Conservation (phyloP, 2,329 filamentous ascomycete species). For the Aspergillus phoenicis region DNA sequence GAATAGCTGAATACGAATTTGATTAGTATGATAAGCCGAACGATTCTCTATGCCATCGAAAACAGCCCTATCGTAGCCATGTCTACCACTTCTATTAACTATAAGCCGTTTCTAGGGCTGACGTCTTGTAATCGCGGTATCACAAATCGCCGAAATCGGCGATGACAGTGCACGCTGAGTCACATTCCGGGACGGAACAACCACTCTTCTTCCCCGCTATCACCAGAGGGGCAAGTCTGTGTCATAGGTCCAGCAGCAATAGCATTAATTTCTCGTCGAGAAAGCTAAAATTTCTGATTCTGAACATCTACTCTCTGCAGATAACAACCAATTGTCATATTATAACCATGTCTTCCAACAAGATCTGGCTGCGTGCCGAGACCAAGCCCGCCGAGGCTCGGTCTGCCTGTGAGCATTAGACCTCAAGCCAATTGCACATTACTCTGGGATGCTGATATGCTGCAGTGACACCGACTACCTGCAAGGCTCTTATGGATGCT, state of each 20-base stretch:
- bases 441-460: not conserved
- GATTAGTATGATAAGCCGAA: not conserved
- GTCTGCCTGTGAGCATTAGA: conserved; percentile 45
- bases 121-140: not conserved
- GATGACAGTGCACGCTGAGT: conserved; percentile 20
- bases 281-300: conserved; percentile 9
- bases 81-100: not conserved
- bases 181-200: conserved; percentile 37
- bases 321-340: conserved; percentile 16
- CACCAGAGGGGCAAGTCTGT: conserved; percentile 31
- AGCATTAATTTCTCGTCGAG: conserved; percentile 12
- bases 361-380: conserved; percentile 61
- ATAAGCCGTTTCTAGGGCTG: not conserved
- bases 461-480: conserved; percentile 53
- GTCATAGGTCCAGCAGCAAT: conserved; percentile 26
- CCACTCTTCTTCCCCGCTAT: conserved; percentile 31
- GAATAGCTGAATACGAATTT: not conserved
- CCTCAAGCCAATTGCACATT: conserved; percentile 15
- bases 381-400: conserved; percentile 62
- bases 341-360: conserved; percentile 34
- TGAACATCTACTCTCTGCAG: conserved; percentile 10
- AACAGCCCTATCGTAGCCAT: not conserved
- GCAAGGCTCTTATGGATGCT: conserved; percentile 66
- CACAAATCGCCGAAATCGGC: conserved; percentile 23
- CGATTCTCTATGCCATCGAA: not conserved